phyloP scores from a whole-genome alignment of 441 rosid genomes.

The Erodium moschatum region DNA sequence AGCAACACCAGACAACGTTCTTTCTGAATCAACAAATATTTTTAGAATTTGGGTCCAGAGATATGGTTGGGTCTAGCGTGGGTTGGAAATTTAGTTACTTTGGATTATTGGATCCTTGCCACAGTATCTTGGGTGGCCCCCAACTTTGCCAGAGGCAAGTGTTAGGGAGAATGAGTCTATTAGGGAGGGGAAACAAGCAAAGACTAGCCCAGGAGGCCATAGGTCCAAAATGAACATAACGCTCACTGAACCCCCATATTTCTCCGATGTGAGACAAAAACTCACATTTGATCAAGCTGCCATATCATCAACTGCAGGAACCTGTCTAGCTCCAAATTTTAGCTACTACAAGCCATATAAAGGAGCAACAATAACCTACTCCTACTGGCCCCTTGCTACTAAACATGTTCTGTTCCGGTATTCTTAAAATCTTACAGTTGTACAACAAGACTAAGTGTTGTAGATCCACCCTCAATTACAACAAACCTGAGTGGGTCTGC shows the following conservation, averaged over 20 bases:
- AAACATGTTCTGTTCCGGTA: neutral
- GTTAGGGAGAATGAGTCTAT: no score
- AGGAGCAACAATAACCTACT: neutral
- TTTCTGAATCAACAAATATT: neutral
- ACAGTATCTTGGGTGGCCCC: no score
- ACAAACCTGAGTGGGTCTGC: constrained; percentile 83
- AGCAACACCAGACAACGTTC: no score
- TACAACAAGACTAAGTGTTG: neutral
- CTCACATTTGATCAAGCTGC: neutral
- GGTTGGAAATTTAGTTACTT: neutral
- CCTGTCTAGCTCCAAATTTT: neutral
- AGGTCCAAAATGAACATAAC: no score
- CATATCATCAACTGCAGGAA: neutral
- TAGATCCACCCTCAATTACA: neutral
- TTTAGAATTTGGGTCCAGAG: neutral
- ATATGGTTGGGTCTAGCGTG: neutral
- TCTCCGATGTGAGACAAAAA: no score
- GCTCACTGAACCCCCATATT: no score
- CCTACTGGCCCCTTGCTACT: neutral
- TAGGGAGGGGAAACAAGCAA: no score
- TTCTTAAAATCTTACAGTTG: neutral
- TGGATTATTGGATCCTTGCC: neutral
- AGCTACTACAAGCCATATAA: neutral
- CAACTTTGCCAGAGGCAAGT: no score
- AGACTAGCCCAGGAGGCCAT: no score